Conservation (phyloP, 2,329 filamentous ascomycete genomes). For the Chaetomium globosum region DNA sequence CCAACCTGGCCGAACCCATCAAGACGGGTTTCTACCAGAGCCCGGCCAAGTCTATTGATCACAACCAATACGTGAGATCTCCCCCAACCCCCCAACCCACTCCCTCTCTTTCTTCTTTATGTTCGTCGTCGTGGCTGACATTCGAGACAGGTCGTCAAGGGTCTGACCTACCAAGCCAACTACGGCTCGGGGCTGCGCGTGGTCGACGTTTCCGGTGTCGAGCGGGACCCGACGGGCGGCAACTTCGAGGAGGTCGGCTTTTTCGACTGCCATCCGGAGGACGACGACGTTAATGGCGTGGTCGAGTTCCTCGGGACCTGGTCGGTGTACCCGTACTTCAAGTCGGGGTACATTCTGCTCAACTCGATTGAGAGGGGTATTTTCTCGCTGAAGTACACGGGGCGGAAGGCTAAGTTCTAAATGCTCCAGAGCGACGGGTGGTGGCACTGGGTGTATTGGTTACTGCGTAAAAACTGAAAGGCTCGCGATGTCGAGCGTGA, state of each 20-base stretch:
- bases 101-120: not conserved
- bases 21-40: constrained; percentile 20
- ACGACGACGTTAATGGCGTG: constrained; percentile 11
- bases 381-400: constrained; percentile 15
- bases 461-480: not conserved
- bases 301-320: constrained; percentile 14
- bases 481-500: not conserved
- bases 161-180: constrained; percentile 18
- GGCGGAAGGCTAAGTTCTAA: constrained; percentile 10
- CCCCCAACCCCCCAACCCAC: not conserved
- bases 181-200: constrained; percentile 20
- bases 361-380: constrained; percentile 22
- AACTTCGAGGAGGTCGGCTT: constrained; percentile 18
- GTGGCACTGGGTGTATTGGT: not conserved
- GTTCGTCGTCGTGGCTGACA: not conserved
- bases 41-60: constrained; percentile 17
- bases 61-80: constrained; percentile 15
- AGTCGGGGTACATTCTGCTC: constrained; percentile 18
- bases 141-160: constrained; percentile 12
- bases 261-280: constrained; percentile 18
- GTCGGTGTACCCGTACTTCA: constrained; percentile 19
- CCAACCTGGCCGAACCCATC: constrained; percentile 1
- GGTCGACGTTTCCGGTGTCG: constrained; percentile 11
- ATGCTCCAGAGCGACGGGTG: not conserved
- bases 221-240: constrained; percentile 14